These are phyloP conservation scores for Termitomyces titanicus DNA, from an alignment of 768 basidiomycete species.

Conservation along the genomic window DNA sequence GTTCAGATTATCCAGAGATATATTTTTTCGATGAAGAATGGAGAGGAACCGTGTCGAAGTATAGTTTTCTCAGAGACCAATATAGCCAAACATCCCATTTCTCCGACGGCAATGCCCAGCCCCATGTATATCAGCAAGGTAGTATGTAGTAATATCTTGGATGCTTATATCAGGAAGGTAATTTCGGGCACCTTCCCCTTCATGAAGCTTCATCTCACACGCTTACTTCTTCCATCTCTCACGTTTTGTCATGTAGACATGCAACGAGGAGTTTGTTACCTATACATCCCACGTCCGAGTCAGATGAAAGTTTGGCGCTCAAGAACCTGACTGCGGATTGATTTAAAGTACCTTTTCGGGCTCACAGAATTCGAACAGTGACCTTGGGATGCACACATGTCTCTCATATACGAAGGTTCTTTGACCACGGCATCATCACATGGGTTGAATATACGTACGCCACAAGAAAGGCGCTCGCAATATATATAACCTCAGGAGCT, in stretches of 20 bases:
- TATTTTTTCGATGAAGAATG: no score
- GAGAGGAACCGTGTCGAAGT: no score
- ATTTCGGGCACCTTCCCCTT: no score
- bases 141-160: no score
- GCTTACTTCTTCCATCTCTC: constrained; percentile 3
- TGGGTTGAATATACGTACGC: neutral
- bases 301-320: neutral
- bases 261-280: neutral
- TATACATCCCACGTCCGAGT: neutral
- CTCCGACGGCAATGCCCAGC: no score
- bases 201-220: no score
- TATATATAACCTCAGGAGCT: neutral
- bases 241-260: neutral
- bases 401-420: neutral
- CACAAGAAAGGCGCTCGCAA: neutral
- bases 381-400: neutral
- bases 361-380: neutral
- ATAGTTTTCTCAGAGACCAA: no score
- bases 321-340: neutral
- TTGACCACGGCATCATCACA: neutral
- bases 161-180: no score
- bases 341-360: neutral
- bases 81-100: no score
- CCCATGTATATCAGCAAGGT: no score
- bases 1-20: no score